Base-by-base conservation (phyloP, 148 eudicot species). In the Mesembryanthemum crystallinum region DNA sequence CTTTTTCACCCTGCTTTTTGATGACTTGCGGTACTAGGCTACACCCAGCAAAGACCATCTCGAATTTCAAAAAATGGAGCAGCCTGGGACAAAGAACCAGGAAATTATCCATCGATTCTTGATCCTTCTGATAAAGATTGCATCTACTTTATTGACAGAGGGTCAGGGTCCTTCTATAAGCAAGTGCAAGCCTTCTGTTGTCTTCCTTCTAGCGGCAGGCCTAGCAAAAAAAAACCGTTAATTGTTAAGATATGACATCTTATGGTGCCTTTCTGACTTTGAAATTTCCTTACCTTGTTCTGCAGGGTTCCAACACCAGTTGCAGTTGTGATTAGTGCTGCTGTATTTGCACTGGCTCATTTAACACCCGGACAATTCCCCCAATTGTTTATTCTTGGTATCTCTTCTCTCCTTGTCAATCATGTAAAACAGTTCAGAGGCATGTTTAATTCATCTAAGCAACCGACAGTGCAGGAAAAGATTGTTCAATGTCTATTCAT, bases 341-440 rank as follows among this genome's bases (percentile, higher is more conserved):
- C 97, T 61, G 97, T 89, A 47, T 95, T 95, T 89, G 93, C 99
- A 81, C 80, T 84, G 62, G 97, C 99, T 71, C 99, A 95, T 88
- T 78, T 95, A 74, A 88, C 97, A 63, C 99, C 98, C 60, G 97
- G 97, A 76, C 84, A 92, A 82, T 90, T 95, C 79, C 99, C 99
- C 27, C 99, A 95, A 79, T 80, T 95, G 61, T 95, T 92, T 85
- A 85, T 91, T 75, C 90, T 92, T 64, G 99, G 99, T 95, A 92
- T 54, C 57, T 66, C 69, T 21, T 69, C 80, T 18, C 78, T 39
- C 76, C 51, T 59, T 20, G 43, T 73, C 28, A 25, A 17, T 67
- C 21, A 13, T 32, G 30, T 15, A 58, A 21, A 25, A 15, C 32
- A 35, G 15, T n/a, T n/a, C 29, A 4, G 32, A 9, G 17, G 20